phyloP scores from a whole-genome alignment of 1,284 basidiomycete species.

The Earliella scabrosa region DNA sequence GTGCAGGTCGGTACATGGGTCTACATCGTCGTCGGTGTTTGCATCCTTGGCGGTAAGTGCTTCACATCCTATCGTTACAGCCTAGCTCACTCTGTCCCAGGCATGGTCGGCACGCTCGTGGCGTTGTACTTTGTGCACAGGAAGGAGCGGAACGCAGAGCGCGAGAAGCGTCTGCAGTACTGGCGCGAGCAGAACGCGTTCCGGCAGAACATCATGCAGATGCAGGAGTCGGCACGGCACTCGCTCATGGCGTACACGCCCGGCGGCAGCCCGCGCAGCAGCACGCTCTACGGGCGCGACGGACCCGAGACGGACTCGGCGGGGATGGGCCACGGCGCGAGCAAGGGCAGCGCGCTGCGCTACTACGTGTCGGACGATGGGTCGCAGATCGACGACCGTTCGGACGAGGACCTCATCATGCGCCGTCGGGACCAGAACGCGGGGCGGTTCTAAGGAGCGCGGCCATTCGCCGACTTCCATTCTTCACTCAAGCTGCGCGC shows the following conservation, averaged over 20 bases:
- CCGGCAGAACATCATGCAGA: conserved; percentile 77
- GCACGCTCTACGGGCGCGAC: conserved; percentile 50
- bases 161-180: conserved; percentile 82
- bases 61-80: neutral
- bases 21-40: conserved; percentile 73
- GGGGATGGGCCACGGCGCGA: conserved; percentile 49
- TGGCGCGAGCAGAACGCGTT: conserved; percentile 88
- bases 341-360: conserved; percentile 59
- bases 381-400: conserved; percentile 27
- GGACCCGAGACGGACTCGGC: conserved; percentile 59
- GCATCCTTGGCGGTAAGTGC: conserved; percentile 69
- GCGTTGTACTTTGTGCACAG: conserved; percentile 74
- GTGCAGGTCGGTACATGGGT: conserved; percentile 70
- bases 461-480: neutral
- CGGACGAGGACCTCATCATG: conserved; percentile 32
- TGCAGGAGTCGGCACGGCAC: conserved; percentile 71
- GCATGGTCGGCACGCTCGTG: conserved; percentile 71
- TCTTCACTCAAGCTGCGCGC: neutral
- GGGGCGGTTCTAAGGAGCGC: conserved; percentile 23
- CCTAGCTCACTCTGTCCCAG: conserved; percentile 38
- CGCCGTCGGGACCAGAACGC: conserved; percentile 17
- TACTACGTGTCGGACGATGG: conserved; percentile 59
- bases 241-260: conserved; percentile 57
- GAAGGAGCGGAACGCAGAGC: conserved; percentile 72
- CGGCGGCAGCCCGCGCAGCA: conserved; percentile 47